Conservation (phyloP, 2,329 filamentous ascomycete genomes). For the Bipolaris sorokiniana region DNA sequence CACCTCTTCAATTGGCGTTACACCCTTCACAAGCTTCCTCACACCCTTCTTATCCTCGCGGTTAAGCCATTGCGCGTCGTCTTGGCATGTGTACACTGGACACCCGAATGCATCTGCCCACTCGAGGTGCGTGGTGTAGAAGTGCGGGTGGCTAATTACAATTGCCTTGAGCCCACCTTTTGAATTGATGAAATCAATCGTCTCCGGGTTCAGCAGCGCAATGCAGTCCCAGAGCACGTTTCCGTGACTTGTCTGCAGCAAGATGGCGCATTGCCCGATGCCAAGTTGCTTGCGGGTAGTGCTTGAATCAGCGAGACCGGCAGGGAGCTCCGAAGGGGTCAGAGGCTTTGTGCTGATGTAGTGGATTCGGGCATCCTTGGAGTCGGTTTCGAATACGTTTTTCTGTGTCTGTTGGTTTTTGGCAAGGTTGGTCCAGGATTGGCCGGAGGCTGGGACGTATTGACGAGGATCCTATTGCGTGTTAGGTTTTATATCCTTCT, state of each 20-base stretch:
- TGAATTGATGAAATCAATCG: conserved; percentile 62
- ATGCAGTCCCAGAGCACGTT: conserved; percentile 84
- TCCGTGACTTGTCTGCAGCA: conserved; percentile 68
- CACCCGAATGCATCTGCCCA: conserved; percentile 75
- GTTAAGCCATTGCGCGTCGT: conserved; percentile 71
- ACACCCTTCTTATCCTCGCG: conserved; percentile 53
- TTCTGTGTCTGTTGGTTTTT: conserved; percentile 53
- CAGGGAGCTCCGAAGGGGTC: conserved; percentile 25
- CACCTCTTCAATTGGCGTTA: conserved; percentile 53
- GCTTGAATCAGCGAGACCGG: conserved; percentile 47
- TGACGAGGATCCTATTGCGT: conserved; percentile 64
- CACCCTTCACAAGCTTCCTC: conserved; percentile 54
- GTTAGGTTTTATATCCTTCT: conserved; percentile 10
- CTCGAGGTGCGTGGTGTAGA: conserved; percentile 76
- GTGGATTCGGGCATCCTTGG: conserved; percentile 53
- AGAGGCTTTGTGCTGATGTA: conserved; percentile 53
- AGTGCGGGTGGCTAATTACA: conserved; percentile 80
- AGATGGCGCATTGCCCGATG: conserved; percentile 76
- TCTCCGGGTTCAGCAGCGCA: conserved; percentile 70
- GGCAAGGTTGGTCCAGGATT: conserved; percentile 68
- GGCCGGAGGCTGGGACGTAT: conserved; percentile 68
- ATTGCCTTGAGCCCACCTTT: conserved; percentile 74
- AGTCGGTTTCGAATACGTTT: conserved; percentile 62
- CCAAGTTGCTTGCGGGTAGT: conserved; percentile 59
- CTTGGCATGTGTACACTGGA: conserved; percentile 69